Base-by-base conservation (phyloP, 768 basidiomycete genomes). In the Melanogaster broomeanus region DNA sequence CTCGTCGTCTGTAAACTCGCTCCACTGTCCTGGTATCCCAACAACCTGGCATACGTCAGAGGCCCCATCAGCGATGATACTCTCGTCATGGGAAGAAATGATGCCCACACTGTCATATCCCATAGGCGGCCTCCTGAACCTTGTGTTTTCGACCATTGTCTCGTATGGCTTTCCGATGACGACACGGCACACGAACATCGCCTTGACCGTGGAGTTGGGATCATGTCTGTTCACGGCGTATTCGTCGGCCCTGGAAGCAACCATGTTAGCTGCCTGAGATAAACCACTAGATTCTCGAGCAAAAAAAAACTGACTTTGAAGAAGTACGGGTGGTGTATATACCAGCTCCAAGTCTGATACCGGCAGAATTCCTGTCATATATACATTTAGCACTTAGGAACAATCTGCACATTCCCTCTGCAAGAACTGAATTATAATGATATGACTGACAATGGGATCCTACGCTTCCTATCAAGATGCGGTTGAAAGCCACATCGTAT, bases 291-390 rank as follows among this genome's bases (percentile, higher is more conserved):
- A 31, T 4, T 31, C 31, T 43, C 15, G 13, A 38, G n/a, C n/a
- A 3, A 31, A 25, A 33, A 19, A 22, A 44, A 19, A n/a, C 53
- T 47, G 0, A 67, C 64, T 65, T 67, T 34, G 62, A 62, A 27
- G 65, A 62, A 1, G 54, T 21, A 7, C 35, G 37, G 13, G 49
- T 64, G 3, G 64, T 60, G 25, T 65, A 67, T 19, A 65, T 54
- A 21, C 64, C 64, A 11, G 62, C 62, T 1, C 65, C 65, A 3
- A 65, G 59, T 40, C 63, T 55, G 8, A 64, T 56, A 3, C 64
- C 64, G 9, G 4, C 1, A 2, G 42, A 53, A n/a, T 51, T n/a
- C 33, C 61, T 64, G 21, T 25, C 27, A 33, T 3, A 2, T n/a
- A 37, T 8, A n/a, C 9, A 18, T 19, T 19, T 18, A 8, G n/a